phyloP scores from a whole-genome alignment of 2,329 filamentous ascomycete genomes.

The Mycogone perniciosa region DNA sequence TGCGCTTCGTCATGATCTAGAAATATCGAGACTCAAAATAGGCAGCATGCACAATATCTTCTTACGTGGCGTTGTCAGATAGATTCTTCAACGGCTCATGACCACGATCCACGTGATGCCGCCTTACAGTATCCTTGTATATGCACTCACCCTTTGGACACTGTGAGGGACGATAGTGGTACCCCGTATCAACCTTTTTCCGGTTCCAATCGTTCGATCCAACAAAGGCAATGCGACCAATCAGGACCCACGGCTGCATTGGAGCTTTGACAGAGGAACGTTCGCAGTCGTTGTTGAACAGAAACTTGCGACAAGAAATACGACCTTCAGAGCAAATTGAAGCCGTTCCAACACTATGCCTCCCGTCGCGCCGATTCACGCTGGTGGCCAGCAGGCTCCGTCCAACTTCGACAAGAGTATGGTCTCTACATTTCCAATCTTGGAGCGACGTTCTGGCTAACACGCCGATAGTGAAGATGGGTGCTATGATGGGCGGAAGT shows the following conservation, averaged over 20 bases:
- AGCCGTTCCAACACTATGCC: slow-evolving; percentile 28
- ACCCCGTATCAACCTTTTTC: slow-evolving; percentile 23
- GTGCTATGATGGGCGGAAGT: slow-evolving; percentile 98
- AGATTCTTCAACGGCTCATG: slow-evolving; percentile 25
- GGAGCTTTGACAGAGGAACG: neutral
- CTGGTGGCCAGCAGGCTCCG: slow-evolving; percentile 39
- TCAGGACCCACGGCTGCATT: slow-evolving; percentile 12
- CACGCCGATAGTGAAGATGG: slow-evolving; percentile 64
- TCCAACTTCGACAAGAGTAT: slow-evolving; percentile 52
- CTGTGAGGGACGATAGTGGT: slow-evolving; percentile 21
- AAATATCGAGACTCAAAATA: neutral
- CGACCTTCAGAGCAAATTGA: neutral
- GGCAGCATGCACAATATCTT: slow-evolving; percentile 2
- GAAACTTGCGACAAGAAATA: slow-evolving; percentile 2
- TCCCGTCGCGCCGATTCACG: slow-evolving; percentile 34
- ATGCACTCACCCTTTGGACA: slow-evolving; percentile 7
- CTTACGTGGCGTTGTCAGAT: slow-evolving; percentile 14
- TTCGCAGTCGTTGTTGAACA: neutral
- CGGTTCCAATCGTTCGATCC: slow-evolving; percentile 12
- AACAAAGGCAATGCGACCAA: slow-evolving; percentile 17
- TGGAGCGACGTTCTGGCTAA: slow-evolving; percentile 15
- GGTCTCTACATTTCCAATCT: slow-evolving; percentile 11
- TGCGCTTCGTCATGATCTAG: slow-evolving; percentile 5
- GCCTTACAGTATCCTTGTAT: slow-evolving; percentile 20
- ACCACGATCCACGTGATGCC: slow-evolving; percentile 30